Evolutionary conservation across 2,329 filamentous ascomycete species (phyloP).

Genomic region (Talaromyces sp.): DNA sequence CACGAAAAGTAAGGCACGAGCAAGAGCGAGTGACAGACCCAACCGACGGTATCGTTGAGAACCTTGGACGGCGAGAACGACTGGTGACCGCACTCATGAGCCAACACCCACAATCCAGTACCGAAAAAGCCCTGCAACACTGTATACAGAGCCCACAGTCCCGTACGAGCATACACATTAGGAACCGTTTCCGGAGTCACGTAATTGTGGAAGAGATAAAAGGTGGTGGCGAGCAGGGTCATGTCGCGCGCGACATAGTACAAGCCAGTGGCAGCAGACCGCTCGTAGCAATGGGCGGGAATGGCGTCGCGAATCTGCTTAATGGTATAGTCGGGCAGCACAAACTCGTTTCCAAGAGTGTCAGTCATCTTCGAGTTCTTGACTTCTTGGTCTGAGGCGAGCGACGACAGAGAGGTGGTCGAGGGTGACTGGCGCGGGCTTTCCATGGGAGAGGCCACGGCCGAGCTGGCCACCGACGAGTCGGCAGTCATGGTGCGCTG

Average conservation of each 20-base stretch:
- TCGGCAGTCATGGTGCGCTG: slow-evolving; percentile 50
- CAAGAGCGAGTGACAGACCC: slow-evolving; percentile 80
- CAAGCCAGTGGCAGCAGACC: slow-evolving; percentile 70
- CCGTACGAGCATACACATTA: slow-evolving; percentile 60
- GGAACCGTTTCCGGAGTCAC: slow-evolving; percentile 80
- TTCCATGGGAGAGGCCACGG: slow-evolving; percentile 51
- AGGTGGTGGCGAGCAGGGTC: slow-evolving; percentile 65
- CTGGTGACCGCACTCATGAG: slow-evolving; percentile 96
- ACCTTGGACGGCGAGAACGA: slow-evolving; percentile 90
- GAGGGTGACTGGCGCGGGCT: slow-evolving; percentile 64
- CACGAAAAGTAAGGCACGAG: slow-evolving; percentile 98
- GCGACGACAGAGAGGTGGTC: slow-evolving; percentile 85
- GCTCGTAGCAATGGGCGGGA: slow-evolving; percentile 93
- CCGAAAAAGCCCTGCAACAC: slow-evolving; percentile 86
- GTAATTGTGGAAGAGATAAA: slow-evolving; percentile 83
- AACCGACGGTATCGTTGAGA: slow-evolving; percentile 88
- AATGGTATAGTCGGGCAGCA: slow-evolving; percentile 92
- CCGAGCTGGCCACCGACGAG: slow-evolving; percentile 52
- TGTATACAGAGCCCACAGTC: slow-evolving; percentile 63
- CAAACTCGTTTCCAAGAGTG: slow-evolving; percentile 91
- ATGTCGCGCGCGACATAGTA: slow-evolving; percentile 82
- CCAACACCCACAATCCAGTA: slow-evolving; percentile 92
- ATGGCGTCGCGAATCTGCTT: slow-evolving; percentile 97
- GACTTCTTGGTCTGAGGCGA: slow-evolving; percentile 59
- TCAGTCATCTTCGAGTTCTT: slow-evolving; percentile 61